These are phyloP conservation scores for Allium sativum DNA, from an alignment of 106 monocot genomes.

Conservation along the genomic window DNA sequence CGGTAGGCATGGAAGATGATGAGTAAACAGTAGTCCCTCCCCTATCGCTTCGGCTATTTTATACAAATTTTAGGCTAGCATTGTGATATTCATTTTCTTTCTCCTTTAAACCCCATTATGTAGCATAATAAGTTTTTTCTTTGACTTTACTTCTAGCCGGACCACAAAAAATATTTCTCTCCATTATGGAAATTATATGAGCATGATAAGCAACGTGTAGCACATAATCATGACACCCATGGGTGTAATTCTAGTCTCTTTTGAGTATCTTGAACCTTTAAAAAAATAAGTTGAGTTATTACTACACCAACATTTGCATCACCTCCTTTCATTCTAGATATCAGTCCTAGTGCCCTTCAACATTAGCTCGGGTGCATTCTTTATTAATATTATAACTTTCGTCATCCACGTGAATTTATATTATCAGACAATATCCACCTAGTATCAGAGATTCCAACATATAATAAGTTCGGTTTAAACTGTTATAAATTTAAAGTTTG, in stretches of 20 bases:
- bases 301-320: slow-evolving; percentile 74
- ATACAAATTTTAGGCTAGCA: slow-evolving; percentile 52
- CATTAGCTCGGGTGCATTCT: too few species aligned
- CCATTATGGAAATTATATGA: slow-evolving; percentile 47
- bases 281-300: slow-evolving; percentile 58
- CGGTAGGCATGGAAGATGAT: too few species aligned
- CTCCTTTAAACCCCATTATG: slow-evolving; percentile 58
- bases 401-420: too few species aligned
- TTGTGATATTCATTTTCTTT: slow-evolving; percentile 24
- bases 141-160: slow-evolving; percentile 8
- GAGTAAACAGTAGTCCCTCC: slow-evolving; percentile 12
- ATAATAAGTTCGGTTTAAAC: too few species aligned
- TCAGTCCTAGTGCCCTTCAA: slow-evolving; percentile 55
- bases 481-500: too few species aligned
- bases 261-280: slow-evolving; percentile 46
- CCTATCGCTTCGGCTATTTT: slow-evolving; percentile 60
- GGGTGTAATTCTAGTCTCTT: slow-evolving; percentile 47
- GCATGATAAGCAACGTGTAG: slow-evolving; percentile 17
- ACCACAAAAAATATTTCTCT: slow-evolving; percentile 24
- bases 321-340: slow-evolving; percentile 71
- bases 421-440: too few species aligned
- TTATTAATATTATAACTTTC: too few species aligned
- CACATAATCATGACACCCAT: slow-evolving; percentile 62
- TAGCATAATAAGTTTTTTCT: slow-evolving; percentile 43
- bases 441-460: too few species aligned